Percentiles rank a stretch among this genome's conserved stretches.
Evolutionary conservation across 2,329 filamentous ascomycete species (phyloP).

Genomic region (Neonectria hederae): DNA sequence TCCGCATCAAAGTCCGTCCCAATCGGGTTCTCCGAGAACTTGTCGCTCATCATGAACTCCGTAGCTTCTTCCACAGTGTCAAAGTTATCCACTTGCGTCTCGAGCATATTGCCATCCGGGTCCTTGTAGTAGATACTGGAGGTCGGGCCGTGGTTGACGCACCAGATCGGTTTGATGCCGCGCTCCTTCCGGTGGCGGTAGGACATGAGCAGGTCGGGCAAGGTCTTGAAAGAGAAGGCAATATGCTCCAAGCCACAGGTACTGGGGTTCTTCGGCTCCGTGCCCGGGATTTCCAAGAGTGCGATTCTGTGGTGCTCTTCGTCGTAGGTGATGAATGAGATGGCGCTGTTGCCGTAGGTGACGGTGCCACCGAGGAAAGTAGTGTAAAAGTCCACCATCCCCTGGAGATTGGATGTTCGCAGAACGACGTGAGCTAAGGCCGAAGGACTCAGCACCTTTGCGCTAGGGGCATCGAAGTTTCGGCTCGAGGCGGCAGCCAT

Average conservation of each 20-base stretch:
- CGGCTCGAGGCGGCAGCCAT: background rate
- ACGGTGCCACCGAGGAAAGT: background rate
- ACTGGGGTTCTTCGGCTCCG: background rate
- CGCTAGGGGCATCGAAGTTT: background rate
- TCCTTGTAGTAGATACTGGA: constrained; percentile 22
- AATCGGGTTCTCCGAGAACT: constrained; percentile 11
- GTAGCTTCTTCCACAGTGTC: constrained; percentile 9
- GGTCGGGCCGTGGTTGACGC: constrained; percentile 18
- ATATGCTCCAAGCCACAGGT: background rate
- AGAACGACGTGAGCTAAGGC: background rate
- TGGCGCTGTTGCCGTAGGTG: background rate
- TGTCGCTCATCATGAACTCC: constrained; percentile 3
- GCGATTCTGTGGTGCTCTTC: constrained; percentile 2
- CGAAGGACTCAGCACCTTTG: background rate
- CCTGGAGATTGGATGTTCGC: background rate
- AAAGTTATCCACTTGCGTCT: constrained; percentile 23
- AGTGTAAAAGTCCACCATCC: background rate
- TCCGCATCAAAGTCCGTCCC: constrained; percentile 14
- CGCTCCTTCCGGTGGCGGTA: background rate
- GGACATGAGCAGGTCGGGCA: background rate
- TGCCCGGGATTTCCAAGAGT: background rate
- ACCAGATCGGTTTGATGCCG: constrained; percentile 9
- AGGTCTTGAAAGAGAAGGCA: background rate
- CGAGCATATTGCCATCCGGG: constrained; percentile 17
- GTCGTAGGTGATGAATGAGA: constrained; percentile 1